Percentiles rank a stretch among this genome's conserved stretches.
Conservation (phyloP, 441 rosid species). For the Adansonia gregorii region DNA sequence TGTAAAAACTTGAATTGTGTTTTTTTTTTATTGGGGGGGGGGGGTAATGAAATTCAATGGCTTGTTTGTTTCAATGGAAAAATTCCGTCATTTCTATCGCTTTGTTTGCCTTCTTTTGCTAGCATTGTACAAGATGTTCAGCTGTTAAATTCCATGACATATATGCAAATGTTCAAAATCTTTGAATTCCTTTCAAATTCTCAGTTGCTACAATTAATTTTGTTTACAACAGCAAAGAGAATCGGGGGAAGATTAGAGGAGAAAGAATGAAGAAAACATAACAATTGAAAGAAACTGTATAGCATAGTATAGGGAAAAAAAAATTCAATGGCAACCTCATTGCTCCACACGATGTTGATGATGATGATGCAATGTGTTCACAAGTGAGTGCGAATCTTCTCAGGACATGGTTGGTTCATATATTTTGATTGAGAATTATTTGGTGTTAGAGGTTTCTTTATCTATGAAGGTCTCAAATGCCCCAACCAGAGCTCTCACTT, state of each 20-base stretch:
- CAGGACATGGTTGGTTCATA: not conserved
- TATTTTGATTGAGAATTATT: not conserved
- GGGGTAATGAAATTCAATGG: not conserved
- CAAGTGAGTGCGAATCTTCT: not conserved
- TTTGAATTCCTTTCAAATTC: not conserved
- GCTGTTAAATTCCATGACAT: too few species aligned
- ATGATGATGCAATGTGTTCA: not conserved
- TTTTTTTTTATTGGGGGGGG: not conserved
- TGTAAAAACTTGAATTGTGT: not conserved
- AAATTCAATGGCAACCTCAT: not conserved
- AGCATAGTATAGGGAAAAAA: not conserved
- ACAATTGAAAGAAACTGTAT: not conserved
- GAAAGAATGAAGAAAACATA: not conserved
- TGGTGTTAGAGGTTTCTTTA: slow-evolving; percentile 54
- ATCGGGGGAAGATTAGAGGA: not conserved
- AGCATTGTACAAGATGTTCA: too few species aligned
- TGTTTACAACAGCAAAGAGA: not conserved
- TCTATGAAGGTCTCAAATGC: slow-evolving; percentile 86
- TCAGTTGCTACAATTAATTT: not conserved
- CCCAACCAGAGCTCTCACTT: slow-evolving; percentile 79
- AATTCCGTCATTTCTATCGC: not conserved
- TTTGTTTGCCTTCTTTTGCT: too few species aligned
- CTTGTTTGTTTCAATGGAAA: not conserved
- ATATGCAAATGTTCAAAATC: not conserved
- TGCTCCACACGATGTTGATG: not conserved